Evolutionary conservation across 2,329 filamentous ascomycete species (phyloP), one percentile per base, ranked within the genome.

Genomic region (Emergomyces africanus): DNA sequence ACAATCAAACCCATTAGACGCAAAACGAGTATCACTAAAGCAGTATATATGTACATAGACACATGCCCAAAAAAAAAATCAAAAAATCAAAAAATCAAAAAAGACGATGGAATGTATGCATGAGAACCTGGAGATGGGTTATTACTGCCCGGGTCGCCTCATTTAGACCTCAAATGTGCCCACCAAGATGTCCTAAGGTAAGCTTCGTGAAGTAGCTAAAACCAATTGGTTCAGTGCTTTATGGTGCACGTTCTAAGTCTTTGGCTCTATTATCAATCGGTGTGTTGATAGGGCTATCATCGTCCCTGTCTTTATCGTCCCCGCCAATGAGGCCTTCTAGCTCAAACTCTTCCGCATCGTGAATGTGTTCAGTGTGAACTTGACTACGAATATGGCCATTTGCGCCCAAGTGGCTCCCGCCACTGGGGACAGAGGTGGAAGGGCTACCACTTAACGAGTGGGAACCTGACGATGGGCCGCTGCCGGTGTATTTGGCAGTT

Each of bases 271-370:
- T 42, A 42, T 30, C 37, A 12, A 39, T n/a, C 15, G 23, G 37
- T 15, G 37, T 25, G 15, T n/a, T 39, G 23, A 57, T 66, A 5
- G 63, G 62, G 15, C 58, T 58, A 53, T 65, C 63, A 50, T 73
- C 71, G 54, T 72, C 70, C 33, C 63, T 63, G 14, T 59, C 60
- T 61, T 70, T 73, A 50, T 68, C 68, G 54, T 54, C 28, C 50
- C 65, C 54, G 46, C 53, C 59, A n/a, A 62, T 91, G 44, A 99
- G 75, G 0, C 89, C 92, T 61, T 94, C 90, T 0, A 99, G 79
- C 74, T 97, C 94, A 70, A 96, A 99, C 66, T 96, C 90, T 69
- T 96, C 87, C 0, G 89, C 91, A 69, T 95, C 91, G 35, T 83
- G 80, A 42, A 92, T 78, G 61, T 83, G 83, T 71, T 77, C 69